A percentile compares a stretch with the other conserved stretches of the same genome.
These are phyloP conservation scores for Elaeis guineensis DNA, from an alignment of 176 grass and related monocot genomes.

Conservation along the genomic window DNA sequence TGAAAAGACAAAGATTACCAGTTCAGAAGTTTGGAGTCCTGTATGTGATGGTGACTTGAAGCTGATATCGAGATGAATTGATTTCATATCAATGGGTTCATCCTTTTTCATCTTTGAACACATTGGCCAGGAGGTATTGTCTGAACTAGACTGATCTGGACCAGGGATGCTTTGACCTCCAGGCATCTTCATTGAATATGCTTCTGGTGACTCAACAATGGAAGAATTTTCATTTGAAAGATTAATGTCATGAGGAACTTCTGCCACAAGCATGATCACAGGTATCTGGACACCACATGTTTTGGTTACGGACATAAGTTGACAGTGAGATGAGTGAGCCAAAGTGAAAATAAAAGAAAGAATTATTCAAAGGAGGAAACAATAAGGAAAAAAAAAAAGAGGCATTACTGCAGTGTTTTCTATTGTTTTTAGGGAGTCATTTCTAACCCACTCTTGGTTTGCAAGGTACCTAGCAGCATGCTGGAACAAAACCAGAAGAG, in stretches of 20 bases:
- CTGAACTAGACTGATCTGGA: conserved; percentile 53
- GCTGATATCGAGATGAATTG: conserved; percentile 95
- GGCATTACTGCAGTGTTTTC: conserved; percentile 92
- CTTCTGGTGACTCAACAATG: conserved; percentile 57
- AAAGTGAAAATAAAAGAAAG: conserved; percentile 12
- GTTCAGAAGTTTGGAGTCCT: conserved; percentile 81
- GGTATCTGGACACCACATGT: conserved; percentile 59
- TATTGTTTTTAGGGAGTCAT: conserved; percentile 92
- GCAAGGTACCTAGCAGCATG: conserved; percentile 90
- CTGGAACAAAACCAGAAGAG: conserved; percentile 29
- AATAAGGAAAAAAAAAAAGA: conserved; percentile 13
- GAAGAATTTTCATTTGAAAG: conserved; percentile 60
- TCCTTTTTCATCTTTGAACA: conserved; percentile 43
- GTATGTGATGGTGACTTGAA: conserved; percentile 95
- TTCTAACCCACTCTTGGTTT: conserved; percentile 98
- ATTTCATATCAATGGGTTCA: conserved; percentile 42
- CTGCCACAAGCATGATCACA: conserved; percentile 86
- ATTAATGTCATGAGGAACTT: conserved; percentile 76
- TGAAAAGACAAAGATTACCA: conserved; percentile 49
- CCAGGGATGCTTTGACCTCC: conserved; percentile 42
- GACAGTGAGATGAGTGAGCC: conserved; percentile 2
- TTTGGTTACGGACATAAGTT: too few species aligned
- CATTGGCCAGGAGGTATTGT: conserved; percentile 31
- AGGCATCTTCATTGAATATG: conserved; percentile 35
- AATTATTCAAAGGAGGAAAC: neutral